A percentile compares a stretch with the other conserved stretches of the same genome.
Conservation (phyloP, 768 basidiomycete genomes). For the Amanita exitialis region DNA sequence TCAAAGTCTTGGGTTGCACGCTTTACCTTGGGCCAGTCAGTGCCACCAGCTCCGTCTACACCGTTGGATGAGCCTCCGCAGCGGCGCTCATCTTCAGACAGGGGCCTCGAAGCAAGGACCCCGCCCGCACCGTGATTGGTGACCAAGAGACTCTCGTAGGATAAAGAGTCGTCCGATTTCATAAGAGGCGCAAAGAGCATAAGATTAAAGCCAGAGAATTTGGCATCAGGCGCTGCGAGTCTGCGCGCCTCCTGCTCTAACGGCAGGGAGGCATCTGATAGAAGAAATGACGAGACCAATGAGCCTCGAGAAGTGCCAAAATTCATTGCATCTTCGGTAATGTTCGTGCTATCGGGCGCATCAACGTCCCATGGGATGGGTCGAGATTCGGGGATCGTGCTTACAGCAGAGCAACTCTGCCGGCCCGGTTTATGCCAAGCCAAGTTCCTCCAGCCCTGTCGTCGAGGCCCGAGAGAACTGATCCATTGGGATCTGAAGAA, state of each 20-base stretch:
- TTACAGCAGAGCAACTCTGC: constrained; percentile 65
- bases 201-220: constrained; percentile 77
- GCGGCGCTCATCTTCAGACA: constrained; percentile 36
- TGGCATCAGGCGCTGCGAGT: constrained; percentile 35
- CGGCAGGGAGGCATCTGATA: constrained; percentile 34
- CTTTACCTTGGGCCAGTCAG: constrained; percentile 67
- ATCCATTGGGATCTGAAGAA: constrained; percentile 16
- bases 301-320: constrained; percentile 57
- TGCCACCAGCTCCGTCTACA: constrained; percentile 49
- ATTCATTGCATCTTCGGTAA: constrained; percentile 51
- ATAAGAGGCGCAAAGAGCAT: constrained; percentile 46
- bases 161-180: constrained; percentile 19
- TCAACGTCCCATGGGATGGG: constrained; percentile 7
- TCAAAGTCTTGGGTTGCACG: constrained; percentile 42
- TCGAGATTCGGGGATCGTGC: constrained; percentile 17
- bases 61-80: constrained; percentile 70
- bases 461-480: constrained; percentile 69
- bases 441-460: constrained; percentile 69
- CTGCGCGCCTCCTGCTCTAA: constrained; percentile 39
- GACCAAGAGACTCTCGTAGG: constrained; percentile 45
- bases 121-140: constrained; percentile 71
- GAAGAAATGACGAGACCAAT: constrained; percentile 59
- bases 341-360: constrained; percentile 58
- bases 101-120: constrained; percentile 38
- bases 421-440: constrained; percentile 62